Evolutionary conservation across 1,284 basidiomycete species (phyloP).

Genomic region (Moesziomyces antarcticus): DNA sequence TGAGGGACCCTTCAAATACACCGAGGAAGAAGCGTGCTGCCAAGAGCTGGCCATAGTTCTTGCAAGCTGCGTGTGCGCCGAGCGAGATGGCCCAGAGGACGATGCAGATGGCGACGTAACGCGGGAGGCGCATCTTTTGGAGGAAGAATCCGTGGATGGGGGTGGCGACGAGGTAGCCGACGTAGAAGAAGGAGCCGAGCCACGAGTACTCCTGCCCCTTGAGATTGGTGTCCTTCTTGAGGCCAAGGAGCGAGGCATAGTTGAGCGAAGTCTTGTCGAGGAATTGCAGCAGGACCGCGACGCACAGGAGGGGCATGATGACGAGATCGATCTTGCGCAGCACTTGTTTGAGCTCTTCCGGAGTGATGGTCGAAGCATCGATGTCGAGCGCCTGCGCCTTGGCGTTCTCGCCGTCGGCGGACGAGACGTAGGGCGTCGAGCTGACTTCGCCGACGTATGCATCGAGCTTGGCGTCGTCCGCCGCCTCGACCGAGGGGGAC

Average conservation of each 20-base stretch:
- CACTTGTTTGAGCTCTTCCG: conserved; percentile 41
- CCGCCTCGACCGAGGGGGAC: conserved; percentile 7
- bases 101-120: conserved; percentile 44
- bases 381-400: conserved; percentile 27
- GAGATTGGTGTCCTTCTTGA: conserved; percentile 57
- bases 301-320: conserved; percentile 61
- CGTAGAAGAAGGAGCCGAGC: conserved; percentile 63
- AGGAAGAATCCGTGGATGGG: conserved; percentile 39
- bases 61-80: conserved; percentile 55
- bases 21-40: conserved; percentile 63
- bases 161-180: conserved; percentile 55
- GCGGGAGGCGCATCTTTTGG: conserved; percentile 60
- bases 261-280: conserved; percentile 62
- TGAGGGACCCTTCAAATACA: conserved; percentile 58
- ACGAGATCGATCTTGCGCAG: conserved; percentile 62
- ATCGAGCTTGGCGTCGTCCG: conserved; percentile 3
- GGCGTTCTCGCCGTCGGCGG: conserved; percentile 23
- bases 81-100: conserved; percentile 70
- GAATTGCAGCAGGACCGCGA: conserved; percentile 56
- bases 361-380: conserved; percentile 15
- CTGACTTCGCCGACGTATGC: conserved; percentile 16
- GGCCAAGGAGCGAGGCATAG: conserved; percentile 59
- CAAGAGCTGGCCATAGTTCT: conserved; percentile 55
- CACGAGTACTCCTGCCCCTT: conserved; percentile 58
- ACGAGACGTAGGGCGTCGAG: conserved; percentile 10